These are phyloP conservation scores for Trichoderma harzianum DNA, from an alignment of 2,329 filamentous ascomycete genomes.

Conservation along the genomic window DNA sequence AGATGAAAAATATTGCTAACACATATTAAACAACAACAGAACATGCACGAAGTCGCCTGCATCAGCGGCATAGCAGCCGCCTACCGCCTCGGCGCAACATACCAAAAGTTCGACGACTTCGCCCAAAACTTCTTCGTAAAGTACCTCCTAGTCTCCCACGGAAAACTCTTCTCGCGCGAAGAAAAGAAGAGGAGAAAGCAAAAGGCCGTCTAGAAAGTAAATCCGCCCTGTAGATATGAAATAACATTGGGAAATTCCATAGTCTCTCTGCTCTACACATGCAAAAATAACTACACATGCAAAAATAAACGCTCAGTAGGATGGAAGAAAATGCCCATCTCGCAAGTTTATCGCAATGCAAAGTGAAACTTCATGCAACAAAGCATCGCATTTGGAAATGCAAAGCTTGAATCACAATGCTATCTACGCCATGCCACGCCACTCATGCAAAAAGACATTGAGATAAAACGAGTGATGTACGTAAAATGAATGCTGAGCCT, in stretches of 20 bases:
- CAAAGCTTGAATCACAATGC: not conserved
- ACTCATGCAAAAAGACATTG: not conserved
- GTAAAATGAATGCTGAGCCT: not conserved
- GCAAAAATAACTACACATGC: no score
- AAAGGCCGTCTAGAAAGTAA: not conserved
- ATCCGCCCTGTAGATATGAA: not conserved
- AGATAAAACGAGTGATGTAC: not conserved
- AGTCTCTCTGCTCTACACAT: not conserved
- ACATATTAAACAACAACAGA: conserved; percentile 35
- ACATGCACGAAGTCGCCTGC: conserved; percentile 67
- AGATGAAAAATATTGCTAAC: not conserved
- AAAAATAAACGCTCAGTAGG: not conserved
- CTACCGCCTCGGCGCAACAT: conserved; percentile 63
- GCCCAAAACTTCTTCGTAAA: conserved; percentile 47
- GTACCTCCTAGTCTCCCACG: conserved; percentile 45
- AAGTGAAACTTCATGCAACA: not conserved
- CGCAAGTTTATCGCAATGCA: not conserved
- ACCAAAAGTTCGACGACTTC: conserved; percentile 57
- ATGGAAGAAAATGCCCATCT: not conserved
- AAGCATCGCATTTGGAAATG: not conserved
- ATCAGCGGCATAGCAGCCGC: conserved; percentile 70
- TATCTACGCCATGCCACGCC: not conserved
- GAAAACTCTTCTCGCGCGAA: conserved; percentile 37
- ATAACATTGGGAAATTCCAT: not conserved
- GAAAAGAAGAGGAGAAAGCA: conserved; percentile 27